Conservation (phyloP, 306 rosid species). For the cucumber (Cucumis sativus) region DNA sequence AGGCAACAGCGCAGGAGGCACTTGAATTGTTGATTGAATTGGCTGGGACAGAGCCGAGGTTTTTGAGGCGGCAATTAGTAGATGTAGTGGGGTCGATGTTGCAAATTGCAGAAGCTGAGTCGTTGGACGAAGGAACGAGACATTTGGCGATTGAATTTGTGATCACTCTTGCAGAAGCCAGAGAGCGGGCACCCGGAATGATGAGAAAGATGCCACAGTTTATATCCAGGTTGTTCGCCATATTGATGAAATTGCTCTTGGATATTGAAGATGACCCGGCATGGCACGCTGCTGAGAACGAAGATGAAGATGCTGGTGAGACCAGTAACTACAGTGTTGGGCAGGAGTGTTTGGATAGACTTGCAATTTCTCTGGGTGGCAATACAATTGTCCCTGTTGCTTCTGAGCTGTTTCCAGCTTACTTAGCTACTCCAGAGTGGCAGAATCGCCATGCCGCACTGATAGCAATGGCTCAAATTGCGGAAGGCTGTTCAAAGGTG, state of each 20-base stretch:
- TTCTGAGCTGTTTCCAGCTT: conserved; percentile 73
- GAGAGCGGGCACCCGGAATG: conserved; percentile 95
- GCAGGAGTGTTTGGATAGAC: conserved; percentile 88
- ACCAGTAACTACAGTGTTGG: conserved; percentile 82
- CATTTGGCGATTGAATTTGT: conserved; percentile 94
- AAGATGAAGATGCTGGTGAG: conserved; percentile 90
- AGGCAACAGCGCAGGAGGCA: conserved; percentile 90
- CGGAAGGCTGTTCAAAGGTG: conserved; percentile 93
- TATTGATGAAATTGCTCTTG: conserved; percentile 73
- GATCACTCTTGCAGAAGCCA: conserved; percentile 85
- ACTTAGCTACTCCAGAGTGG: conserved; percentile 87
- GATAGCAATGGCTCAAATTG: conserved; percentile 84
- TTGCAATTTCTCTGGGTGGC: conserved; percentile 91
- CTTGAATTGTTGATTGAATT: conserved; percentile 79
- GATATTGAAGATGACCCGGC: conserved; percentile 81
- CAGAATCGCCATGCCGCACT: conserved; percentile 87
- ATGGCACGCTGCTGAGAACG: conserved; percentile 75
- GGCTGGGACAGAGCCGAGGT: conserved; percentile 86
- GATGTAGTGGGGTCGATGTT: conserved; percentile 89
- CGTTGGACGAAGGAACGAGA: conserved; percentile 78
- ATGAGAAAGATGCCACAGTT: conserved; percentile 96
- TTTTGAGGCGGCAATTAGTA: conserved; percentile 66
- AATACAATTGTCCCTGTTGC: conserved; percentile 94
- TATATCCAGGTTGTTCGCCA: conserved; percentile 71
- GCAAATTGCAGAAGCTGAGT: conserved; percentile 84